Evolutionary conservation across 768 basidiomycete species (phyloP).

Genomic region (Lactifluus pinguis): DNA sequence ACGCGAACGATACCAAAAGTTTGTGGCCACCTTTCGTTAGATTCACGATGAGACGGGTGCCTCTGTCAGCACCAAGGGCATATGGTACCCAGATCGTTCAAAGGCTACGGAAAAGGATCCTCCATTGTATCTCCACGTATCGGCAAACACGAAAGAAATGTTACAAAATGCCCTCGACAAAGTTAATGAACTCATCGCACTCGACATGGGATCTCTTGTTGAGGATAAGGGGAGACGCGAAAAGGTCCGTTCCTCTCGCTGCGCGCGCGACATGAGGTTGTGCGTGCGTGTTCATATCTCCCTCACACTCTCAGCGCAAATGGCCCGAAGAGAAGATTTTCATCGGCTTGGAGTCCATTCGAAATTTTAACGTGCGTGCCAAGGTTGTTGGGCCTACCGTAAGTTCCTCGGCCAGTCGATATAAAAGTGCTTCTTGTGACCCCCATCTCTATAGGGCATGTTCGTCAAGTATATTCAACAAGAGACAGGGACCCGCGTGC

Average conservation of each 20-base stretch:
- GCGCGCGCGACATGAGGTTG: not conserved
- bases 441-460: conserved; percentile 49
- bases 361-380: conserved; percentile 96
- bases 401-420: conserved; percentile 22
- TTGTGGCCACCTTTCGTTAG: conserved; percentile 32
- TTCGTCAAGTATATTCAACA: conserved; percentile 98
- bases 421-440: not conserved
- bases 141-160: conserved; percentile 58
- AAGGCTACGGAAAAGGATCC: conserved; percentile 92
- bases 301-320: conserved; percentile 51
- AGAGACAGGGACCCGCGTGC: conserved; percentile 92
- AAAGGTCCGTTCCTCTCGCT: conserved; percentile 35
- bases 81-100: conserved; percentile 90
- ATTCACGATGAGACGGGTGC: conserved; percentile 90
- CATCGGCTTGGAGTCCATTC: conserved; percentile 79
- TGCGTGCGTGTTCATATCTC: conserved; percentile 6
- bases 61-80: conserved; percentile 85
- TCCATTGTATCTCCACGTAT: conserved; percentile 88
- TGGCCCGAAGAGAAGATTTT: conserved; percentile 97
- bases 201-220: conserved; percentile 75
- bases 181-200: conserved; percentile 60
- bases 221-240: conserved; percentile 68
- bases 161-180: conserved; percentile 61
- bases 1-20: not conserved
- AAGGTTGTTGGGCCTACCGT: conserved; percentile 96